Base-by-base conservation (phyloP, 805 yeast genomes). In the Sugiyamaella qingdaonensis region DNA sequence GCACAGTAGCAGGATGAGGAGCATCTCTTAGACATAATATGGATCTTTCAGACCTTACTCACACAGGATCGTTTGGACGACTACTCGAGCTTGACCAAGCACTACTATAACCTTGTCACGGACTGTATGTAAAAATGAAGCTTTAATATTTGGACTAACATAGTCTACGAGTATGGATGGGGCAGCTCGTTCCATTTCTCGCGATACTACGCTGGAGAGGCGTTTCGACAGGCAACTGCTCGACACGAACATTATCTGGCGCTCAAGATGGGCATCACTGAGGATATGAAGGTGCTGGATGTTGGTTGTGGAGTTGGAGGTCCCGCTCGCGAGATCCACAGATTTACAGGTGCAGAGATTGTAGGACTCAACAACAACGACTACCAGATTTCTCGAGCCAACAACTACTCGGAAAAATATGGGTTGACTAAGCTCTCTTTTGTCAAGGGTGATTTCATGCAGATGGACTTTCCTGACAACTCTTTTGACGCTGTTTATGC, bases 281-380 rank as follows among this genome's bases (percentile, higher is more conserved):
- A 84, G 62, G 80, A 82, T 62, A 87, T 86, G 88, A 83, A 84
- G 66, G 99, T 92, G 14, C 79, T 92, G 62, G 99, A 92, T 69
- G 99, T 92, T 54, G 99, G 99, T 46, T 94, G 99, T 77, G 99
- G 99, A 78, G 96, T 92, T 64, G 99, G 99, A 68, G 99, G 99
- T 42, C 99, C 99, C 65, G 97, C 96, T 19, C 86, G 97, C 72
- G 97, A 94, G 76, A 92, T 92, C 66, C 79, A 86, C 56, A 82
- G 96, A 68, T 92, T 92, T 77, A 86, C 98, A 49, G 89, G 85
- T 64, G 85, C 90, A 74, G 75, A 81, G 63, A 78, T 92, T 68
- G 87, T 87, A 58, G 99, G 99, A 49, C 78, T 92, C 64, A 92
- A 92, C 78, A 92, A 94, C 78, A 94, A 94, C 70, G 99, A 94